Evolutionary conservation across 2,329 filamentous ascomycete genomes (phyloP).

Genomic region (Mycosphaerelloides madeirae): DNA sequence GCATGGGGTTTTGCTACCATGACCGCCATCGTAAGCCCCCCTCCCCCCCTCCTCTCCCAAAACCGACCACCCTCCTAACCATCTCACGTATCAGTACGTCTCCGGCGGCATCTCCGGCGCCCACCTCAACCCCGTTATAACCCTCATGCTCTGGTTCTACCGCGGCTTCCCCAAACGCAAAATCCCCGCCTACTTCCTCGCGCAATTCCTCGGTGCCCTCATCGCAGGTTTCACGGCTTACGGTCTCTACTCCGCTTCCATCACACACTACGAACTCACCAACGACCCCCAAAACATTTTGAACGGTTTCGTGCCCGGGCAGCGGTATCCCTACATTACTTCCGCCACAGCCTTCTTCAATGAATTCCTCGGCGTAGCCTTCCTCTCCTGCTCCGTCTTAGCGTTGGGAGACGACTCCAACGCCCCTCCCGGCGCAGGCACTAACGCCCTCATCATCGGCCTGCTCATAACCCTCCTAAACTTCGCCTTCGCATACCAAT

Average conservation of each 20-base stretch:
- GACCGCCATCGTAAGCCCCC: slow-evolving; percentile 36
- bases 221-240: slow-evolving; percentile 46
- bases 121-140: slow-evolving; percentile 47
- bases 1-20: slow-evolving; percentile 54
- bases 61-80: too few species aligned
- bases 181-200: slow-evolving; percentile 47
- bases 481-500: slow-evolving; percentile 45
- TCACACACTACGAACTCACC: slow-evolving; percentile 26
- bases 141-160: slow-evolving; percentile 40
- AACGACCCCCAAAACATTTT: slow-evolving; percentile 28
- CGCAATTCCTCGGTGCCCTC: slow-evolving; percentile 52
- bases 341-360: slow-evolving; percentile 46
- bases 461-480: slow-evolving; percentile 37
- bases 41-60: too few species aligned
- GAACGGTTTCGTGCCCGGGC: slow-evolving; percentile 43
- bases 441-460: slow-evolving; percentile 49
- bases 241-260: slow-evolving; percentile 38
- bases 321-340: slow-evolving; percentile 40
- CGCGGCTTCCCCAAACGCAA: slow-evolving; percentile 51
- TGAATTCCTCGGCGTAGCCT: slow-evolving; percentile 43
- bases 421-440: slow-evolving; percentile 42
- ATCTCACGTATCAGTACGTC: too few species aligned
- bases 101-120: slow-evolving; percentile 46
- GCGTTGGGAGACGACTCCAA: slow-evolving; percentile 31
- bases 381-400: slow-evolving; percentile 41